Evolutionary conservation across 768 basidiomycete species (phyloP), one percentile per base, ranked within the genome.

Genomic region (Pholiota microspora): DNA sequence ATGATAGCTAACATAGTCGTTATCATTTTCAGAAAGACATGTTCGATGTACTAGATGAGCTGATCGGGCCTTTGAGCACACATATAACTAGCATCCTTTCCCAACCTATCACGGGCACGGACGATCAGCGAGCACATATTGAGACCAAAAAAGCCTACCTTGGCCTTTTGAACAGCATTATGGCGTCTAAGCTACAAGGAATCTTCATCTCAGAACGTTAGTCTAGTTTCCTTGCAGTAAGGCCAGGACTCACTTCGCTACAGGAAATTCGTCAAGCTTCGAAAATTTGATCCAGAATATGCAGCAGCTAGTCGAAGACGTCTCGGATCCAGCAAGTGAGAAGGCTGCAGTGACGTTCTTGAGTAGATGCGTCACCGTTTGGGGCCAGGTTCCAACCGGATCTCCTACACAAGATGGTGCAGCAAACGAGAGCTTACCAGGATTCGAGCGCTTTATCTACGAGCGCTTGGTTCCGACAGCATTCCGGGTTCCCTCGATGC

Each of bases 61-160:
- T 98, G 31, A 82, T 98, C 50, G 84, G 88, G 2, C 94, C 96
- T 5, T 77, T 99, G 63, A 88, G 86, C 59, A 71, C 84, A 12
- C 92, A 97, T 63, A 89, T 98, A 55, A 84, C 84, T 40, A 75
- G 80, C 32, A 72, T 95, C 42, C 76, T 98, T 52, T 81, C 86
- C n/a, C 86, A 89, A 58, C 92, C 94, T 2, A 80, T 87, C 55
- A 74, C 80, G 13, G 92, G 94, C 9, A 96, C 94, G 21, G 97
- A 98, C 64, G 95, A 96, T 57, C 82, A 84, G 52, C 72, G 89
- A 23, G 77, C 84, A 13, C 91, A 92, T 58, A 70, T 78, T 13
- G 88, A 92, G 56, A 93, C 94, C 28, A 94, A 92, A 67, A 88
- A 89, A 54, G 88, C 93, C 6, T 98, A 96, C 66, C 84, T 98